Conservation (phyloP, 345 rosid species). For the Corchorus olitorius region DNA sequence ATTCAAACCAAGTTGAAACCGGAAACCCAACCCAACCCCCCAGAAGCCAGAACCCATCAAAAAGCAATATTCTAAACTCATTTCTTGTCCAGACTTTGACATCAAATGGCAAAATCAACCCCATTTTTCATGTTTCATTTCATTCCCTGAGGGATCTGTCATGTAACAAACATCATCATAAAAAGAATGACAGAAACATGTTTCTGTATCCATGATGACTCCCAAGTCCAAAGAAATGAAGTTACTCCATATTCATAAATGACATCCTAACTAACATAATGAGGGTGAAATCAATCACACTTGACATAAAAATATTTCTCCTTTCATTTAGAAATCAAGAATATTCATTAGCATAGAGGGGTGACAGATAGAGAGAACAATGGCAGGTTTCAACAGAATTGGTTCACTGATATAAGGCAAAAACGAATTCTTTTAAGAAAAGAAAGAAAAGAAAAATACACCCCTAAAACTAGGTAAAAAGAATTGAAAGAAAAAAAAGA, state of each 20-base stretch:
- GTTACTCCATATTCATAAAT: neutral
- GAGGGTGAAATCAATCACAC: neutral
- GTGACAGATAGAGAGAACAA: neutral
- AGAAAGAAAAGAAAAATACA: slow-evolving; percentile 7
- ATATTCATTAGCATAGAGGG: neutral
- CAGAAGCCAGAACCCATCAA: neutral
- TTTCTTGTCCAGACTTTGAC: neutral
- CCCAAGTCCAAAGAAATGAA: neutral
- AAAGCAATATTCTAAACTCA: neutral
- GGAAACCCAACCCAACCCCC: neutral
- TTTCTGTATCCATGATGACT: neutral
- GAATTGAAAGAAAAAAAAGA: neutral
- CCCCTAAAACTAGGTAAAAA: slow-evolving; percentile 5
- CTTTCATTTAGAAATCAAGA: neutral
- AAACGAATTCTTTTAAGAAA: slow-evolving; percentile 9
- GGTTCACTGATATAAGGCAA: slow-evolving; percentile 12
- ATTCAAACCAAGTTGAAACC: neutral
- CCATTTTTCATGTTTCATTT: neutral
- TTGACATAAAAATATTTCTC: neutral
- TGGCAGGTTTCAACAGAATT: slow-evolving; percentile 10
- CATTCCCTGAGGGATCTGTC: neutral
- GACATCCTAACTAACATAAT: neutral
- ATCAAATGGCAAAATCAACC: no score
- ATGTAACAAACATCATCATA: neutral
- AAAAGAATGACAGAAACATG: no score